Base-by-base conservation (phyloP, 2,329 filamentous ascomycete genomes). In the Simplicillium sp. region DNA sequence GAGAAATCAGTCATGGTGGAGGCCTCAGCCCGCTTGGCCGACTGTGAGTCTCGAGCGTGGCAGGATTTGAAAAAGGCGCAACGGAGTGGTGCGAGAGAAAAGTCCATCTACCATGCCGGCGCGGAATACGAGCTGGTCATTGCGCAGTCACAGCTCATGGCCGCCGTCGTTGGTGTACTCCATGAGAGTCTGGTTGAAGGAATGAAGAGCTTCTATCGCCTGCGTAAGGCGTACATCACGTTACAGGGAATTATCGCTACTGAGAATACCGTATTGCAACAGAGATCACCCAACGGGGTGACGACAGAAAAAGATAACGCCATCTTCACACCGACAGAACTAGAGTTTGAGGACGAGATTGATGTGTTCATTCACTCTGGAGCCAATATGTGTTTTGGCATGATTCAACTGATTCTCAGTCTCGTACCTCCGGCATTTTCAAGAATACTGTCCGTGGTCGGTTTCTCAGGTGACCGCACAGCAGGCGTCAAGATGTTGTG, bases 121-220 rank as follows among this genome's bases (percentile, higher is more conserved):
- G 85, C 84, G 5, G 90, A 98, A 64, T 97, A 85, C 57, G 79
- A 86, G 2, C 69, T 97, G 4, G 85, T 87, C 45, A 77, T 87
- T 44, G 86, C 88, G 4, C 81, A 96, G 65, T 77, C 87, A 2
- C 87, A 95, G 60, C 71, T 96, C 47, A 94, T 96, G 83, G 76
- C 78, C 42, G 89, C 89, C 1, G 82, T 98, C 1, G 80, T 96
- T 1, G 87, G 80, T 1, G 86, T 97, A 13, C 66, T 97, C 51
- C 94, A 94, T 49, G 92, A 97, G 66, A 95, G 86, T 56, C 64
- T 97, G 52, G 90, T 89, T 0, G 92, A 97, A 59, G 87, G 81
- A 13, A 77, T 97, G 59, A 87, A 83, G 61, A 87, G 87, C 6
- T 97, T 97, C 55, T 94, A 94, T 57, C 94, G 92, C 61, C 64